Evolutionary conservation across 2,329 filamentous ascomycete species (phyloP), one percentile per base, ranked within the genome.

Genomic region (Alternaria novae-zelandiae): DNA sequence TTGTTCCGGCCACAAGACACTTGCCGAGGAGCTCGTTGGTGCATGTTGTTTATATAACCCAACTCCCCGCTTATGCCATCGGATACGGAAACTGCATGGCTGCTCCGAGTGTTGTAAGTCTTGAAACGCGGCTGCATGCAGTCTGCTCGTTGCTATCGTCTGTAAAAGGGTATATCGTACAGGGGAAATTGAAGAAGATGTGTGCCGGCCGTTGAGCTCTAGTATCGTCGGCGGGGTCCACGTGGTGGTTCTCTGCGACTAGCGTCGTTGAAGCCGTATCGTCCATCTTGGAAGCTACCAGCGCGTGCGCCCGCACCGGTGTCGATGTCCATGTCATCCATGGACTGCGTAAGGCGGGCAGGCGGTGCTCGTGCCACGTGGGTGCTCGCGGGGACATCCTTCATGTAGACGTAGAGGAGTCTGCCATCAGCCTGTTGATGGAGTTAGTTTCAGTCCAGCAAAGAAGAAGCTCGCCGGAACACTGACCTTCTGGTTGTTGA

Each of bases 401-500:
- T 92, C 78, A 88, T 82, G 77, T 91, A 94, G 43, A 95, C 90
- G 75, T 91, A 87, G 58, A 95, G 86, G 15, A 91, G 80, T 68
- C 90, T 86, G 51, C 91, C 91, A 73, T 95, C 92, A 73, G 92
- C 92, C 91, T 92, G 45, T 89, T 20, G 12, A 32, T 17, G 65
- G 45, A 43, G 32, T 70, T 69, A 69, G 68, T 59, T 59, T 50
- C 30, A 36, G 25, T 50, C 21, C 44, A 21, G 47, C 21, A 4
- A 15, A 13, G 12, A 15, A n/a, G 17, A 15, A 15, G 26, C 8
- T 23, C 5, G 41, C 30, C 21, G 53, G n/a, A 20, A 4, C 15
- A 80, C 88, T 70, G 77, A 92, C 91, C 75, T 88, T 93, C 82
- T 93, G 90, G 76, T 91, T 89, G 80, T 96, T 90, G 79, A 95